These are phyloP conservation scores for Aspergillus haitiensis DNA, from an alignment of 495 filamentous ascomycete genomes.

Conservation along the genomic window DNA sequence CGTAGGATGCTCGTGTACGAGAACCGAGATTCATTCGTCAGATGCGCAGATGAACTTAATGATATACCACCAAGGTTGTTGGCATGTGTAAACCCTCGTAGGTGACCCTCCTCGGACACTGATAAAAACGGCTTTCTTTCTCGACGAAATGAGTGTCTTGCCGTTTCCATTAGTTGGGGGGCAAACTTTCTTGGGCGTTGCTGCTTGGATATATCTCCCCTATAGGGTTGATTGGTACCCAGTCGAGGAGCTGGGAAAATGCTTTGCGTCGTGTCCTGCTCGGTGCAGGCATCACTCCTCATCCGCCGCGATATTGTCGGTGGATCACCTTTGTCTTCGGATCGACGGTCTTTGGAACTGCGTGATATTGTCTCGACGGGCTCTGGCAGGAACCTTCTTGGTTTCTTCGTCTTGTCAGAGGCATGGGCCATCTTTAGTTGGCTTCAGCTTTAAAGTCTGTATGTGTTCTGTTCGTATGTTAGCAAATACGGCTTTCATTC, in stretches of 20 bases:
- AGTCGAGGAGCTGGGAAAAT: not conserved
- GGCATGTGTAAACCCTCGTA: slow-evolving; percentile 15
- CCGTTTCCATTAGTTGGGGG: slow-evolving; percentile 60
- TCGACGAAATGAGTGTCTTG: slow-evolving; percentile 49
- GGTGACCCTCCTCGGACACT: slow-evolving; percentile 1
- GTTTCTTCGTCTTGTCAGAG: slow-evolving; percentile 8
- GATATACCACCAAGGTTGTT: not conserved
- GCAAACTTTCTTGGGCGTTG: slow-evolving; percentile 48
- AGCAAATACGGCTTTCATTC: no score
- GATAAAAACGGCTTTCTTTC: slow-evolving; percentile 24
- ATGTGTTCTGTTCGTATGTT: no score
- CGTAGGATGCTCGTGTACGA: slow-evolving; percentile 47
- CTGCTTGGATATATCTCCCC: not conserved
- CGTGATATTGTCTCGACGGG: slow-evolving; percentile 67
- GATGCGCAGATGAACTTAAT: not conserved
- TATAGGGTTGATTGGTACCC: not conserved
- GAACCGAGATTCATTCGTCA: slow-evolving; percentile 44
- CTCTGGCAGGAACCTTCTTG: slow-evolving; percentile 54
- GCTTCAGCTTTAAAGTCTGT: no score
- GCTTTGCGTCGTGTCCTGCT: slow-evolving; percentile 15
- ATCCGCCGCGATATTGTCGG: slow-evolving; percentile 16
- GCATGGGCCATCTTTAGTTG: not conserved
- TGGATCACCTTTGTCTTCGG: slow-evolving; percentile 28
- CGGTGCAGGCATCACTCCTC: not conserved
- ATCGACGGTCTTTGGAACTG: slow-evolving; percentile 44